phyloP scores from a whole-genome alignment of 805 yeast species.

The Clavispora vitiphila region DNA sequence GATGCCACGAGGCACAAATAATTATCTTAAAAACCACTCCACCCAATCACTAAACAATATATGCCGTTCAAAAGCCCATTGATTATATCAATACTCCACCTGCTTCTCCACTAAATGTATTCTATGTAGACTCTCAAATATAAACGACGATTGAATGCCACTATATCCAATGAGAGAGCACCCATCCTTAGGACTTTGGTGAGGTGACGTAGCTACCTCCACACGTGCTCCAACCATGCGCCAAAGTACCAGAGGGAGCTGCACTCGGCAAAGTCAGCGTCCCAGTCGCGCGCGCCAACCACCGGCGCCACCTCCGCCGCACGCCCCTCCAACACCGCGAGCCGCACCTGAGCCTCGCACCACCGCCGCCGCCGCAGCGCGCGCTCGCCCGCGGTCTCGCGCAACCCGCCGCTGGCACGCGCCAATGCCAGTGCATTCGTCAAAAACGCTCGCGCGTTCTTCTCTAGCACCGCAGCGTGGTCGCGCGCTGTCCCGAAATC shows the following conservation, averaged over 20 bases:
- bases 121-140: too few species aligned
- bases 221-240: not conserved
- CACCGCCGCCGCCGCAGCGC: slow-evolving; percentile 35
- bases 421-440: slow-evolving; percentile 44
- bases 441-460: slow-evolving; percentile 39
- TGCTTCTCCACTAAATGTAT: too few species aligned
- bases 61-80: too few species aligned
- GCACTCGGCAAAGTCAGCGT: not conserved
- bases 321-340: slow-evolving; percentile 30
- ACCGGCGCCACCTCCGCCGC: slow-evolving; percentile 22
- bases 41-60: too few species aligned
- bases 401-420: slow-evolving; percentile 45
- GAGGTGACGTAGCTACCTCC: too few species aligned
- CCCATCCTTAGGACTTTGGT: too few species aligned
- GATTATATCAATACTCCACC: too few species aligned
- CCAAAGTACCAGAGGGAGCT: not conserved
- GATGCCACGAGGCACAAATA: too few species aligned
- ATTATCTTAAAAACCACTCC: too few species aligned
- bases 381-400: slow-evolving; percentile 44
- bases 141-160: too few species aligned
- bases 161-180: too few species aligned
- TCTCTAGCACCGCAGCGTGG: slow-evolving; percentile 25
- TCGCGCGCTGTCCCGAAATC: slow-evolving; percentile 25
- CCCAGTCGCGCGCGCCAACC: not conserved
- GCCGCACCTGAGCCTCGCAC: slow-evolving; percentile 41